Conservation (phyloP, 306 rosid genomes). For the Boehmeria nivea region DNA sequence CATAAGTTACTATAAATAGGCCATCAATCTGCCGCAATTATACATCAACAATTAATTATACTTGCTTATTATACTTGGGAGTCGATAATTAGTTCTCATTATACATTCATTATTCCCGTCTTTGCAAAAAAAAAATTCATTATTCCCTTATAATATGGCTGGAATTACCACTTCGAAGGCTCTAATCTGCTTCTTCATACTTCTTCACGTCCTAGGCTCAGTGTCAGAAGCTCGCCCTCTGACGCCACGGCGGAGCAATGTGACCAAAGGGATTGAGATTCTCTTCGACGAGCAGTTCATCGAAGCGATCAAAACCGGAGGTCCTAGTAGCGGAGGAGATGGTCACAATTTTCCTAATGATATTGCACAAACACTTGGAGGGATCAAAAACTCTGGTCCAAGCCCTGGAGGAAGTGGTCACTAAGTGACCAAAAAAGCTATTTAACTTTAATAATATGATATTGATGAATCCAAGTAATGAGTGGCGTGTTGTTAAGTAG, state of each 20-base stretch:
- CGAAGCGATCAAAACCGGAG: constrained; percentile 21
- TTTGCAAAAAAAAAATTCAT: too few relatives aligned
- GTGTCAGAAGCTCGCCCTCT: constrained; percentile 32
- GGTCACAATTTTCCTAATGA: constrained; percentile 4
- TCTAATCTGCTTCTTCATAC: constrained; percentile 3
- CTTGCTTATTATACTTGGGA: too few relatives aligned
- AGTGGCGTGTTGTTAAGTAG: too few relatives aligned
- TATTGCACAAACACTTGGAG: constrained; percentile 11
- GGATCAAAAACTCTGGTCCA: constrained; percentile 25
- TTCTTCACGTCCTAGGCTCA: neutral
- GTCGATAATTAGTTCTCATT: too few relatives aligned
- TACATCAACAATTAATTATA: neutral
- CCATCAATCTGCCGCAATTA: neutral
- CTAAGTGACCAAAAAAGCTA: neutral
- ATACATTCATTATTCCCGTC: too few relatives aligned
- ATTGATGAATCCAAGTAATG: too few relatives aligned
- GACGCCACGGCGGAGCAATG: constrained; percentile 3
- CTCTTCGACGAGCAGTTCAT: constrained; percentile 15
- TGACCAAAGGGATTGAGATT: constrained; percentile 5
- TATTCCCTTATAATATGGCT: constrained; percentile 5
- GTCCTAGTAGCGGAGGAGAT: constrained; percentile 21
- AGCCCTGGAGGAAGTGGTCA: constrained; percentile 20
- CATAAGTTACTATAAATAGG: neutral
- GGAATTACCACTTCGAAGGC: constrained; percentile 7
- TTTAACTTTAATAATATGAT: too few relatives aligned